These are phyloP conservation scores for Pisolithus marmoratus DNA, from an alignment of 768 basidiomycete species.

Conservation along the genomic window DNA sequence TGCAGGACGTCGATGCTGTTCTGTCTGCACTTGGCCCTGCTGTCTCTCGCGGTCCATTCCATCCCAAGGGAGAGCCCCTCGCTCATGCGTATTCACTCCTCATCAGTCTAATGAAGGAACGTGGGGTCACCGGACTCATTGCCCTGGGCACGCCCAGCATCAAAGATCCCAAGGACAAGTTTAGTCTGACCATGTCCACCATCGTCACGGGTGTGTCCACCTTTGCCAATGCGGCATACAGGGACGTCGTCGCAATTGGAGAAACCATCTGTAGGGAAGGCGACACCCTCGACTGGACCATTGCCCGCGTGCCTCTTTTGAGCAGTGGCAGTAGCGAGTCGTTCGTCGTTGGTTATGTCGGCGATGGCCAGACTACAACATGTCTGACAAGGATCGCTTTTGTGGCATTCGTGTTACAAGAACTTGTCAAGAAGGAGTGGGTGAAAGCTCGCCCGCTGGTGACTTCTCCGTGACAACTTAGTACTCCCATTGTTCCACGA, in stretches of 20 bases:
- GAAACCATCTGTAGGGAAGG: constrained; percentile 45
- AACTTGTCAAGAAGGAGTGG: constrained; percentile 58
- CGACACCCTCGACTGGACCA: constrained; percentile 58
- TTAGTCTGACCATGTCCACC: constrained; percentile 33
- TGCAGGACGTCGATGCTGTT: constrained; percentile 55
- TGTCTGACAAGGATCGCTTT: constrained; percentile 53
- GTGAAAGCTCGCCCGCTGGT: constrained; percentile 38
- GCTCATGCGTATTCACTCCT: constrained; percentile 53
- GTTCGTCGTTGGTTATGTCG: constrained; percentile 58
- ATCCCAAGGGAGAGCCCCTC: constrained; percentile 49
- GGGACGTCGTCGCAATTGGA: constrained; percentile 62
- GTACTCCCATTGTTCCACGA: not conserved
- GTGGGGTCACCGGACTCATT: constrained; percentile 52
- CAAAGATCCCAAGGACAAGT: constrained; percentile 54
- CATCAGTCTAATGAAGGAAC: constrained; percentile 50
- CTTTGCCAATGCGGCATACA: constrained; percentile 54
- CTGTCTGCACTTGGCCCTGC: constrained; percentile 61
- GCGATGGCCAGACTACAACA: constrained; percentile 50
- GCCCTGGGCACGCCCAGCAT: constrained; percentile 65
- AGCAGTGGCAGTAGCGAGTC: constrained; percentile 41
- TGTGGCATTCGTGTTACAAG: constrained; percentile 53
- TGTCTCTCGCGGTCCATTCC: constrained; percentile 34
- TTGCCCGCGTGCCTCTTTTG: constrained; percentile 62
- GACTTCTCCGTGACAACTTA: constrained; percentile 19
- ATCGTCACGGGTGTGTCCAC: constrained; percentile 35